Evolutionary conservation across 2,329 filamentous ascomycete species (phyloP), one percentile per base, ranked within the genome.

Genomic region (Sclerotinia minor): DNA sequence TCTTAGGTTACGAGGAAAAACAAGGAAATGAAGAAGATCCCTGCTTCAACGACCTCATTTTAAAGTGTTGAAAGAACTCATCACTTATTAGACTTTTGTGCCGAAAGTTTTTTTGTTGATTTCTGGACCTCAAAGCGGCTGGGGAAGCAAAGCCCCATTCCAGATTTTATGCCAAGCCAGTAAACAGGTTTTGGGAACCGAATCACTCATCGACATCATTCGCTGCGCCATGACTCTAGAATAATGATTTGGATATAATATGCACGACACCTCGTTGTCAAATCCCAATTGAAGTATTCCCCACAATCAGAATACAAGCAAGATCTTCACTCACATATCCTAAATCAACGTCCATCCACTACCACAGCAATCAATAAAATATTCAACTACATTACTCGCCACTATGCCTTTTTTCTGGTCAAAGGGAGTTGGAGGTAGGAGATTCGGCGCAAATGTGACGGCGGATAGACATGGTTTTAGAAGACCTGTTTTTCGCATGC

Each of bases 151-250:
- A 61, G 58, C 58, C 45, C 26, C 58, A 7, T 38, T 63, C 21
- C 21, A 38, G 32, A 35, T 29, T 35, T 21, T 50, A 32, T 63
- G 59, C 59, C 59, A 63, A 63, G 59, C 29, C 32, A 26, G 32
- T n/a, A 63, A 63, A 50, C 59, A 63, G 59, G 59, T 63, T 63
- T 63, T 63, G 38, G 59, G n/a, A 63, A 38, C 29, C 59, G 35
- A 63, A 26, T 24, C 15, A 21, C 29, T 38, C 29, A 61, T 61
- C 59, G 45, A 49, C 45, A 63, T 50, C 59, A 50, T 63, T 38
- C 17, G 26, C 21, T 52, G 45, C 47, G n/a, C n/a, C 53, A 3
- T 24, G 21, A 41, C n/a, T 57, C 53, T 41, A 24, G 32, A 38
- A 57, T 38, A 38, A 49, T 5, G 19, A 38, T 63, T 13, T 63